Conservation (phyloP, 2,329 filamentous ascomycete species). For the Aureobasidium leucospermi region DNA sequence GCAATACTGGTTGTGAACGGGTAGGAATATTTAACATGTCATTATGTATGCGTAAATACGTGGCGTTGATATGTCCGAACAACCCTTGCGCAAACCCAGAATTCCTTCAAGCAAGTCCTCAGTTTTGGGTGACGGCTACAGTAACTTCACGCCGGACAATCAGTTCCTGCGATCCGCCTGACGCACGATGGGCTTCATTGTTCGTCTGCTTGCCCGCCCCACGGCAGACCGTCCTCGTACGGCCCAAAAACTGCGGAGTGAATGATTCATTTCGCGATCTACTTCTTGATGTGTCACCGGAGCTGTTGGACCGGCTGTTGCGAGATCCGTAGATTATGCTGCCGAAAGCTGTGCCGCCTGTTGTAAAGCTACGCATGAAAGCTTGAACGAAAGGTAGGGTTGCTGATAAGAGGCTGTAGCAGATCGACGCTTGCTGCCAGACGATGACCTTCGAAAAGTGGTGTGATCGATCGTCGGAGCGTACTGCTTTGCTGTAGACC, state of each 20-base stretch:
- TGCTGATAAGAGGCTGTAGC: conserved; percentile 30
- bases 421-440: conserved; percentile 28
- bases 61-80: not conserved
- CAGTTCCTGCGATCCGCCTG: conserved; percentile 7
- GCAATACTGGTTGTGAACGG: not conserved
- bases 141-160: conserved; percentile 9
- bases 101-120: not conserved
- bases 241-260: conserved; percentile 6
- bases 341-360: conserved; percentile 15
- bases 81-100: not conserved
- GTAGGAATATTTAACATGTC: not conserved
- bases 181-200: not conserved
- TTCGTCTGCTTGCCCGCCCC: conserved; percentile 4
- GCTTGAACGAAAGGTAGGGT: conserved; percentile 32
- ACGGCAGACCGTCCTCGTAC: conserved; percentile 3
- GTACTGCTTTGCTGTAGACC: conserved; percentile 10
- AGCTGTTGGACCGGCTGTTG: conserved; percentile 7
- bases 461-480: conserved; percentile 18
- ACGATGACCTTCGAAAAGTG: conserved; percentile 22
- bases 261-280: conserved; percentile 5
- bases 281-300: conserved; percentile 2
- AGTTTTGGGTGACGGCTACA: not conserved
- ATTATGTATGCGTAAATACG: conserved; percentile 7
- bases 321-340: conserved; percentile 13
- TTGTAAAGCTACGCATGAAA: conserved; percentile 30